These are phyloP conservation scores for Areca catechu DNA, from an alignment of 176 grass and related monocot genomes.

Conservation along the genomic window DNA sequence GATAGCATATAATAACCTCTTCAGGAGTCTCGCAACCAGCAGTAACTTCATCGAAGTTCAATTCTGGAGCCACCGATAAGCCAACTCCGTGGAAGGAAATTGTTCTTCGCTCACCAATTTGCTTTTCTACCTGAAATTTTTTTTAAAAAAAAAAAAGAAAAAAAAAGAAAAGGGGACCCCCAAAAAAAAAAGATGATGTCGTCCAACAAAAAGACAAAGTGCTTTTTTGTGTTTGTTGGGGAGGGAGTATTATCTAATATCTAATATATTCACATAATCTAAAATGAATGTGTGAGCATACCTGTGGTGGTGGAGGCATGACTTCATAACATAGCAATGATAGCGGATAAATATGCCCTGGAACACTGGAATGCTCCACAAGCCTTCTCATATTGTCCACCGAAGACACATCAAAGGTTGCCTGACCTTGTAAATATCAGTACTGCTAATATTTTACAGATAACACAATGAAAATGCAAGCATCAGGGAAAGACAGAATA, in stretches of 20 bases:
- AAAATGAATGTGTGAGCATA: conserved; percentile 8
- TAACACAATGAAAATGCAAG: conserved; percentile 5
- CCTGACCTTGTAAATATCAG: conserved; percentile 59
- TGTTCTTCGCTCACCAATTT: conserved; percentile 87
- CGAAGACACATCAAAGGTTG: conserved; percentile 78
- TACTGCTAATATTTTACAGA: conserved; percentile 10
- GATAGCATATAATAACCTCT: conserved; percentile 37
- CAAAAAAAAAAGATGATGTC: neutral
- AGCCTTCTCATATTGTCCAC: conserved; percentile 99
- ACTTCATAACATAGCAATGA: conserved; percentile 81
- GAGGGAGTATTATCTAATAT: too few species aligned
- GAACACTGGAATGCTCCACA: conserved; percentile 61
- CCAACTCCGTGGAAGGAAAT: conserved; percentile 93
- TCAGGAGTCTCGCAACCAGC: conserved; percentile 41
- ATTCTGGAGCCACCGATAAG: conserved; percentile 61
- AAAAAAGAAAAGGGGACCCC: too few species aligned
- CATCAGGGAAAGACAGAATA: neutral
- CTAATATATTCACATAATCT: too few species aligned
- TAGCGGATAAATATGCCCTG: conserved; percentile 88
- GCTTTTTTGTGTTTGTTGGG: too few species aligned
- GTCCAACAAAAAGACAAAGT: neutral
- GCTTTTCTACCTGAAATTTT: conserved; percentile 58
- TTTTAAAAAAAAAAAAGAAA: neutral
- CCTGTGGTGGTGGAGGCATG: conserved; percentile 93
- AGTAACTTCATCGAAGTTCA: conserved; percentile 53